A percentile compares a stretch with the other conserved stretches of the same genome.
Conservation (phyloP, 177 flowering plant species). For the Tripterygium wilfordii region DNA sequence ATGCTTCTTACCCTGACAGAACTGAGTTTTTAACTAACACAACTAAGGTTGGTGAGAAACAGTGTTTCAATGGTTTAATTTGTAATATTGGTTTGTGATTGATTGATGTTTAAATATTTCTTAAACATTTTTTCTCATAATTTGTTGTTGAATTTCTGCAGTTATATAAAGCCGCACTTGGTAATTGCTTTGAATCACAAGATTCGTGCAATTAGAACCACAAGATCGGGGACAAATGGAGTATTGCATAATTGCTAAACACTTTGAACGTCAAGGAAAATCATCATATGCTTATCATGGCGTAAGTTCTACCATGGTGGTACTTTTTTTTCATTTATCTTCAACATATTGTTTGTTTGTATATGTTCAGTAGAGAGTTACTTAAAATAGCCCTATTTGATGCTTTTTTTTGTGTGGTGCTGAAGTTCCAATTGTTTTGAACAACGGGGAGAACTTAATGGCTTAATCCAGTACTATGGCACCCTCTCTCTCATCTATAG, state of each 20-base stretch:
- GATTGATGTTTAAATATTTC: background rate
- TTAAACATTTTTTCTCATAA: background rate
- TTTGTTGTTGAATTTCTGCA: conserved; percentile 15
- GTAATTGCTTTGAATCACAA: conserved; percentile 81
- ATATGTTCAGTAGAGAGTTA: no score
- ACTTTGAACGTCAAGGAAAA: conserved; percentile 93
- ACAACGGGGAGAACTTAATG: conserved; percentile 51
- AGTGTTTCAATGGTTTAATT: no score
- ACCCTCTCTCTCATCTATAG: conserved; percentile 97
- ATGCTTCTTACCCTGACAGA: conserved; percentile 91
- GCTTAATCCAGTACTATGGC: conserved; percentile 90
- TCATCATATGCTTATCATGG: conserved; percentile 89
- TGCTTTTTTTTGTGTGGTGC: no score
- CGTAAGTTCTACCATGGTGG: conserved; percentile 37
- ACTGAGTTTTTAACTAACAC: conserved; percentile 79
- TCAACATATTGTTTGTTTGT: background rate
- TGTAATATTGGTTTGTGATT: no score
- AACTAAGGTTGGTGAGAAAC: conserved; percentile 59
- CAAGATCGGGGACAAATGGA: conserved; percentile 95
- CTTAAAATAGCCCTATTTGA: no score
- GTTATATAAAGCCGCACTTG: conserved; percentile 91
- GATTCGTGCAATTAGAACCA: no score
- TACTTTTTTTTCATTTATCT: background rate
- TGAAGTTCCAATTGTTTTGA: conserved; percentile 61
- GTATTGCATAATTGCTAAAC: conserved; percentile 80